Percentiles rank a stretch among this genome's conserved stretches.
phyloP scores from a whole-genome alignment of 495 filamentous ascomycete species.

The Penicillium herquei region DNA sequence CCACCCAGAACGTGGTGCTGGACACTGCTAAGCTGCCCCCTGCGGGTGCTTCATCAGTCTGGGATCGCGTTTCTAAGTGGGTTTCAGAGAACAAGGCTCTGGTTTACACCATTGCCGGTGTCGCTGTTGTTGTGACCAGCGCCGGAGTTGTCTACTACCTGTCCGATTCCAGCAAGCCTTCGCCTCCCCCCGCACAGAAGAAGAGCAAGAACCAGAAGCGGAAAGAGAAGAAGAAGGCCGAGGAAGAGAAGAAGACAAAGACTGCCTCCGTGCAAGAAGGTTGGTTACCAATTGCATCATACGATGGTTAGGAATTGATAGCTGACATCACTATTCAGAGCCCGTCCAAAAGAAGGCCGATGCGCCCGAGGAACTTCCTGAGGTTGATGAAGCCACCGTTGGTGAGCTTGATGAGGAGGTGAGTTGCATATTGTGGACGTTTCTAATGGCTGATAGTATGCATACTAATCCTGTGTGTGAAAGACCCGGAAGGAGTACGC shows the following conservation, averaged over 20 bases:
- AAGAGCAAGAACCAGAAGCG: conserved; percentile 65
- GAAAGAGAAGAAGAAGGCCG: conserved; percentile 64
- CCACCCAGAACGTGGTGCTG: conserved; percentile 45
- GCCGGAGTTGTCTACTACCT: conserved; percentile 93
- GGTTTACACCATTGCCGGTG: conserved; percentile 93
- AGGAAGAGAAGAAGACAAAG: conserved; percentile 63
- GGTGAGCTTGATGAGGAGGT: conserved; percentile 66
- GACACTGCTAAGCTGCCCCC: conserved; percentile 50
- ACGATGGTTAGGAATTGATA: conserved; percentile 6
- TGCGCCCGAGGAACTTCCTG: conserved; percentile 76
- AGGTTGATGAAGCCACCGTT: conserved; percentile 79
- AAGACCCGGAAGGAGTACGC: conserved; percentile 73
- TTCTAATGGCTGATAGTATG: background rate
- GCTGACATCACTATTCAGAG: conserved; percentile 35
- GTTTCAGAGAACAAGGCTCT: conserved; percentile 91
- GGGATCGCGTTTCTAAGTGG: conserved; percentile 89
- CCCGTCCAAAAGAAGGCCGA: conserved; percentile 52
- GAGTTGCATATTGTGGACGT: conserved; percentile 11
- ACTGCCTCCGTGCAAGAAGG: conserved; percentile 43
- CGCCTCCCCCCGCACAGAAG: conserved; percentile 35
- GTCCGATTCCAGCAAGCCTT: conserved; percentile 41
- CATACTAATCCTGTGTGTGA: conserved; percentile 7
- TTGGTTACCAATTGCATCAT: conserved; percentile 21
- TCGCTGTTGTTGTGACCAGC: conserved; percentile 84
- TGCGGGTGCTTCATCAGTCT: conserved; percentile 64